phyloP scores from a whole-genome alignment of 345 rosid genomes.

The Populus davidiana region DNA sequence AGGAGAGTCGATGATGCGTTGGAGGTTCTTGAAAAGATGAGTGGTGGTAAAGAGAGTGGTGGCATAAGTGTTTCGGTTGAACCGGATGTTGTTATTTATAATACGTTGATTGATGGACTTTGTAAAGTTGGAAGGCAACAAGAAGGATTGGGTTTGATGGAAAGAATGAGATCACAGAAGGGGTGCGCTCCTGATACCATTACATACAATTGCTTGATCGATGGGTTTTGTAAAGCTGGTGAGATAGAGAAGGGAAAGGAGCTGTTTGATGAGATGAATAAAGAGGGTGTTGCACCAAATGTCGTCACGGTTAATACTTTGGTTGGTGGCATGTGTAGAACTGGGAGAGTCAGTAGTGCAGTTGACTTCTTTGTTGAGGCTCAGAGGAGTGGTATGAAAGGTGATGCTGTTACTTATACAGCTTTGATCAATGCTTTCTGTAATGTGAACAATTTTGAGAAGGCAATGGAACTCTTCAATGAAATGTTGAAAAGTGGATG shows the following conservation, averaged over 20 bases:
- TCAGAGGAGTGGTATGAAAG: conserved; percentile 50
- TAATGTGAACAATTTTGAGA: conserved; percentile 52
- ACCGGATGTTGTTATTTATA: conserved; percentile 61
- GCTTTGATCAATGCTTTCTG: conserved; percentile 61
- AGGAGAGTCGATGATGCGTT: conserved; percentile 62
- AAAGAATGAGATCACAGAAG: conserved; percentile 46
- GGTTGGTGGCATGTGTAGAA: conserved; percentile 68
- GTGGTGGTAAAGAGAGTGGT: conserved; percentile 28
- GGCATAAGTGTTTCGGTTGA: conserved; percentile 32
- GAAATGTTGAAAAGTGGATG: conserved; percentile 47
- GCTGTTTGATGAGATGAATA: conserved; percentile 58
- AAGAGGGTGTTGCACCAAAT: conserved; percentile 46
- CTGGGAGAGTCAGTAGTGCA: conserved; percentile 55
- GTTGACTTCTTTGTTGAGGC: conserved; percentile 47
- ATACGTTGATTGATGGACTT: conserved; percentile 67
- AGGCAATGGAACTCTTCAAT: conserved; percentile 53
- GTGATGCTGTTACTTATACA: conserved; percentile 48
- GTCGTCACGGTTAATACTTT: conserved; percentile 55
- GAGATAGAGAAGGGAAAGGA: conserved; percentile 53
- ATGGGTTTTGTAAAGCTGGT: conserved; percentile 67
- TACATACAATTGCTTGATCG: conserved; percentile 70
- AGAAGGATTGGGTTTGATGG: conserved; percentile 57
- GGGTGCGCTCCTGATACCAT: conserved; percentile 43
- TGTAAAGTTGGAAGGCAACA: conserved; percentile 76
- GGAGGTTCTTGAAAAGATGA: conserved; percentile 50